Base-by-base conservation (phyloP, 2,329 filamentous ascomycete species). In the Didymella glomerata region DNA sequence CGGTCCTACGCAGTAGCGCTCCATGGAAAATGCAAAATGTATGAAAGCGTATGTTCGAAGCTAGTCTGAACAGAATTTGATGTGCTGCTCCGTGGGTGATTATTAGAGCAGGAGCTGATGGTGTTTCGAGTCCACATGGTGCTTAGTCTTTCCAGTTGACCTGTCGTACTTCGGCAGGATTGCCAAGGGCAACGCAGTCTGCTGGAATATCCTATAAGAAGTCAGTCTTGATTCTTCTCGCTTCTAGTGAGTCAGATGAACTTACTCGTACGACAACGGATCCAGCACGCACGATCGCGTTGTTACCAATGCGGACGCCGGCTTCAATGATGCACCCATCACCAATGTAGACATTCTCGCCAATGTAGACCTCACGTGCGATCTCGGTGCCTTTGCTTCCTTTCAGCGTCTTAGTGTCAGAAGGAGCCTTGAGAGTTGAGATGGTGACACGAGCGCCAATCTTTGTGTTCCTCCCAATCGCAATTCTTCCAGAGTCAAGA, bases 371-470 rank as follows among this genome's bases (percentile, higher is more conserved):
- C 18, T 84, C 81, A 30, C 86, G 86, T 14, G 91, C 93, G 57
- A 88, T 78, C 70, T 91, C 89, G 7, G 86, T 85, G 32, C 90
- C 91, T 65, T 88, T 87, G 46, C 87, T 89, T 7, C 92, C 93
- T 68, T 90, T 87, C 22, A 92, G 85, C 63, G 86, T 84, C 74
- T 90, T 87, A 27, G 89, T 87, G 73, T 96, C 92, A 14, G 88
- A 87, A 41, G 88, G 87, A 48, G 90, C 83, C 41, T 87, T 90
- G 32, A 89, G 87, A 16, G 90, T 93, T 72, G 92, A 91, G 66
- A 98, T 90, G 64, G 88, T 94, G 57, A 97, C 94, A 67, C 93
- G 92, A 0, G 92, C 90, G 2, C 92, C 92, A 64, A 86, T 78
- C 52, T 80, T 85, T 50, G 86, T 88, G 58, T 91, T 87, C 61